These are phyloP conservation scores for Murraya koenigii DNA, from an alignment of 345 rosid species.

Conservation along the genomic window DNA sequence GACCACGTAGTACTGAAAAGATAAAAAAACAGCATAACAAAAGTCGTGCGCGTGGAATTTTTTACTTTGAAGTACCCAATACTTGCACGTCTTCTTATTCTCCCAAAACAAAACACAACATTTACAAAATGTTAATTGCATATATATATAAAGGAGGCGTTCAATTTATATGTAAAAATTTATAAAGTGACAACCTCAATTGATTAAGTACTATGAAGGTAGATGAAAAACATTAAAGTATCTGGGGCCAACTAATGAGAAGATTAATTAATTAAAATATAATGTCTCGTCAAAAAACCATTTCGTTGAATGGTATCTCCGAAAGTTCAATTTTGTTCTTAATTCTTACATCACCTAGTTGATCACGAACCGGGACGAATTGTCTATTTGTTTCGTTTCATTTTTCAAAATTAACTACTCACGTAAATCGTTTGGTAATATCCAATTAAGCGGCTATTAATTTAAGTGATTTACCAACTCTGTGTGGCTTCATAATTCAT, in stretches of 20 bases:
- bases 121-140: background rate
- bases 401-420: background rate
- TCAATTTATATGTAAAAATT: too few species aligned
- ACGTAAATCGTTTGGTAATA: background rate
- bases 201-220: too few species aligned
- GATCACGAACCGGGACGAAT: background rate
- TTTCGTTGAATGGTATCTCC: background rate
- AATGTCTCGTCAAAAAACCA: background rate
- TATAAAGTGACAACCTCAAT: too few species aligned
- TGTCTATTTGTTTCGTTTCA: background rate
- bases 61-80: background rate
- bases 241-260: background rate
- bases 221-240: background rate
- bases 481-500: background rate
- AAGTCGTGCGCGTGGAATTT: background rate
- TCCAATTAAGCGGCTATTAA: background rate
- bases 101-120: background rate
- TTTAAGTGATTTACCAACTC: background rate
- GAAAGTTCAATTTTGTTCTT: background rate
- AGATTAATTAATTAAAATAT: background rate
- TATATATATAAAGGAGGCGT: background rate
- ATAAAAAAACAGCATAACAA: background rate
- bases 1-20: too few species aligned
- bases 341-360: too few species aligned
- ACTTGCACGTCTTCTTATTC: background rate